Evolutionary conservation across 2,329 filamentous ascomycete genomes (phyloP), one percentile per base, ranked within the genome.

Genomic region (Penicillium sumatraense): DNA sequence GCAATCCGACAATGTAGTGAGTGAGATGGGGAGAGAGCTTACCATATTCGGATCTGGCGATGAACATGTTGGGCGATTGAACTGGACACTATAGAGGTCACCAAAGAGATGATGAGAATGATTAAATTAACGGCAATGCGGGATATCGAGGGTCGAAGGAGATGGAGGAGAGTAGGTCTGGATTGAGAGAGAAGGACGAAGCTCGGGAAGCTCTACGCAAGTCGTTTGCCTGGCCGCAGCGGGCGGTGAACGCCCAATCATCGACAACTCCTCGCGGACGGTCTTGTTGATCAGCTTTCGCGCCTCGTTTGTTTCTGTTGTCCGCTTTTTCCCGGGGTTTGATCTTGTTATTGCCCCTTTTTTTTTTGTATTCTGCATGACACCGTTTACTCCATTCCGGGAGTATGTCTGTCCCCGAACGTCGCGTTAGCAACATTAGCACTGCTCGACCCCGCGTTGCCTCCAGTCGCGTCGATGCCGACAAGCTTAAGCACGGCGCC

Each of bases 1-100:
- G 74, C 59, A 58, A 71, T 66, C 66, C 61, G 52, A 59, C 63
- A 57, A 62, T 58, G 62, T 51, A 49, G 57, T 63, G 52, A 49
- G 57, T 63, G 59, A 62, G 29, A 60, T 61, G 51, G 59, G 61
- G 61, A 54, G 63, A 20, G 52, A 72, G 75, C 89, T 82, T 85
- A 95, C 93, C 95, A 83, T 99, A 99, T 93, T 99, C 95, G 76
- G 93, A 98, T 82, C 95, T 91, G 85, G 95, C 93, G 86, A 99
- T 98, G 86, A 99, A 99, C 95, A 96, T 96, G 71, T 81, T 91
- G 80, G 78, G 77, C 73, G 64, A 78, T 77, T 66, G 68, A 44
- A 51, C 16, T 40, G n/a, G 31, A 51, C 51, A 55, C 38, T 57
- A 4, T 4, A 21, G 24, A 46, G n/a, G 3, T 31, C 4, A 46